These are phyloP conservation scores for Gossypium australe DNA, from an alignment of 345 rosid genomes.

Conservation along the genomic window DNA sequence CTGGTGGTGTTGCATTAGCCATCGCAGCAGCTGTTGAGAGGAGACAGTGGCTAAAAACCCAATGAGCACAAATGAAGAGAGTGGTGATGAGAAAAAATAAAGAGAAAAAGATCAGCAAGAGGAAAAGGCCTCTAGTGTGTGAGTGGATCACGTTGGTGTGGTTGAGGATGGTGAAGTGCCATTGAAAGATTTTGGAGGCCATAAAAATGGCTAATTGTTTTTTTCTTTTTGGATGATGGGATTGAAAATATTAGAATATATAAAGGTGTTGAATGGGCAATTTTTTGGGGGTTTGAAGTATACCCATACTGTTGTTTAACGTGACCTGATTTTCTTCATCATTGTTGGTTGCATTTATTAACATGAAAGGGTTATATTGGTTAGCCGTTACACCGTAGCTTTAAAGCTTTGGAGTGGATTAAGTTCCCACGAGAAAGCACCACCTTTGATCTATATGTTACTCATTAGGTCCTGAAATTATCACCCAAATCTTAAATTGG, in stretches of 20 bases:
- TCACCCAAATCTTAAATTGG: too few relatives aligned
- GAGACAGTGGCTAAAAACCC: not conserved
- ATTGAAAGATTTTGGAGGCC: slow-evolving; percentile 2
- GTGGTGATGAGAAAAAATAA: not conserved
- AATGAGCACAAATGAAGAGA: slow-evolving; percentile 1
- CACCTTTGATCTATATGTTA: too few relatives aligned
- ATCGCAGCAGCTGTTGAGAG: not conserved
- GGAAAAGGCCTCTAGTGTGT: not conserved
- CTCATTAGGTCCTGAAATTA: too few relatives aligned
- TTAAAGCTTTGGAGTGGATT: too few relatives aligned
- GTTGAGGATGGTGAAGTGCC: slow-evolving; percentile 12
- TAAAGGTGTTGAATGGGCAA: not conserved
- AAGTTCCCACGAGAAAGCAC: too few relatives aligned
- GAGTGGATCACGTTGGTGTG: not conserved
- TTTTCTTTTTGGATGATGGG: not conserved
- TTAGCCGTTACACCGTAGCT: too few relatives aligned
- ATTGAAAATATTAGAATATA: not conserved
- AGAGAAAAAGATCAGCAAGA: slow-evolving; percentile 10
- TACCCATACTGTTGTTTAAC: too few relatives aligned
- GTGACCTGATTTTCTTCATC: too few relatives aligned
- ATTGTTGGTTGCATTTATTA: too few relatives aligned
- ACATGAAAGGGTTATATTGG: too few relatives aligned
- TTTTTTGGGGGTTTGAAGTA: too few relatives aligned
- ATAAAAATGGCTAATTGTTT: not conserved
- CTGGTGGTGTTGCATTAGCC: not conserved